Percentiles rank a stretch among this genome's conserved stretches.
phyloP scores from a whole-genome alignment of 805 yeast species.

The Wickerhamiella musiphila region DNA sequence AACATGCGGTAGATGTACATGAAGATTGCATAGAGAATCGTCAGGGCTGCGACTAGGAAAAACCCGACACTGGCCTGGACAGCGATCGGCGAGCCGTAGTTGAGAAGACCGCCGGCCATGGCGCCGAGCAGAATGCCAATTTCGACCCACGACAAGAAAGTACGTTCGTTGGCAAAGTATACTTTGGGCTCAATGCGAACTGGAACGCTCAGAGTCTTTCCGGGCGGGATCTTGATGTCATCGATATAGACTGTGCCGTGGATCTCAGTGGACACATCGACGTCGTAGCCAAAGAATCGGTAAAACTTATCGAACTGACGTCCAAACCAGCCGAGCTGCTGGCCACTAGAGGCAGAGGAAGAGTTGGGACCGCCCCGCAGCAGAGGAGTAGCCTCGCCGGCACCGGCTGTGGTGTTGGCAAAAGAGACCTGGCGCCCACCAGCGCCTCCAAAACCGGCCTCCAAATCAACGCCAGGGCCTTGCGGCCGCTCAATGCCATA shows the following conservation, averaged over 20 bases:
- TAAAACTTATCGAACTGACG: too few relatives aligned
- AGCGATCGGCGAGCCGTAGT: constrained; percentile 63
- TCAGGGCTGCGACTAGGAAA: constrained; percentile 58
- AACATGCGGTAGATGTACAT: constrained; percentile 68
- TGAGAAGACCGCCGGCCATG: constrained; percentile 70
- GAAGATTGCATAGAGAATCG: constrained; percentile 53
- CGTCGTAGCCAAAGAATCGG: constrained; percentile 15
- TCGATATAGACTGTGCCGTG: constrained; percentile 44
- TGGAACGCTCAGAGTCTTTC: constrained; percentile 79
- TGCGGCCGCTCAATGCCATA: constrained; percentile 44
- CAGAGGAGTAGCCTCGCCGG: constrained; percentile 12
- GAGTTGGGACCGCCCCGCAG: constrained; percentile 5
- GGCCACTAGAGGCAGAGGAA: neutral
- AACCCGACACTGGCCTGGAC: constrained; percentile 76
- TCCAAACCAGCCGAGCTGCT: constrained; percentile 1
- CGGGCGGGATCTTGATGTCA: constrained; percentile 58
- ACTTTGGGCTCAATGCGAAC: constrained; percentile 97
- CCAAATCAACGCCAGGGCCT: constrained; percentile 7
- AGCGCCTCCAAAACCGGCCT: constrained; percentile 7
- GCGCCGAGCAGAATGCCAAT: constrained; percentile 78
- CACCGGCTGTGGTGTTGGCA: constrained; percentile 3
- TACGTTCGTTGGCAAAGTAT: constrained; percentile 96
- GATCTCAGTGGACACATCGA: constrained; percentile 34
- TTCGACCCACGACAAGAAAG: constrained; percentile 84
- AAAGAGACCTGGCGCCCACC: constrained; percentile 8